These are phyloP conservation scores for Chaetothyriales sp. DNA, from an alignment of 2,329 filamentous ascomycete genomes.

Conservation along the genomic window DNA sequence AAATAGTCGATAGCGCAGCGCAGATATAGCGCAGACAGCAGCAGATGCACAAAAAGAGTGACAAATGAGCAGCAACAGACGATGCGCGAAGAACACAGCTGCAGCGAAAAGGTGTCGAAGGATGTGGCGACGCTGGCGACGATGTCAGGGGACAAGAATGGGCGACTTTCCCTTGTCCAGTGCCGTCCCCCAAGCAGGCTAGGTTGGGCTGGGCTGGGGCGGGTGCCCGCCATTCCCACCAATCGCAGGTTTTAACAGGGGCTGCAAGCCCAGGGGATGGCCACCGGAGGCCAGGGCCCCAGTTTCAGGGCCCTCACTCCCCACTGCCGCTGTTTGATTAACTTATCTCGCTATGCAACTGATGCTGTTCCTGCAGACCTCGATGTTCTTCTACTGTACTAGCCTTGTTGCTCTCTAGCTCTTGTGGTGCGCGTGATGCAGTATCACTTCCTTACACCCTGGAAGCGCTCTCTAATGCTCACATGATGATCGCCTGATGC, in stretches of 20 bases:
- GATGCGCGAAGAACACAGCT: background rate
- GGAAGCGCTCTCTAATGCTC: background rate
- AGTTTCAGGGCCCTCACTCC: background rate
- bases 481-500: background rate
- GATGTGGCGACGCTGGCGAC: slow-evolving; percentile 1
- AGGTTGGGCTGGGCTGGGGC: background rate
- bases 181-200: background rate
- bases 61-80: background rate
- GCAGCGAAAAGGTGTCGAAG: slow-evolving; percentile 5
- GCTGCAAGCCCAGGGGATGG: background rate
- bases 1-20: background rate
- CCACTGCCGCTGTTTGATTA: background rate
- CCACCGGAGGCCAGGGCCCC: background rate
- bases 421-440: background rate
- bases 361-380: background rate
- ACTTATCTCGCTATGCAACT: background rate
- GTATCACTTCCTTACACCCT: background rate
- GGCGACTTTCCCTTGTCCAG: background rate
- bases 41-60: background rate
- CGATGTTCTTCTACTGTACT: background rate
- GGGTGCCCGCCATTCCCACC: background rate
- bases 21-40: too few species aligned
- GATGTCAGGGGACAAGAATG: background rate
- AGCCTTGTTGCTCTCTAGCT: too few species aligned
- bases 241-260: background rate